Conservation (phyloP, 148 eudicot species). For the Spergularia marina region DNA sequence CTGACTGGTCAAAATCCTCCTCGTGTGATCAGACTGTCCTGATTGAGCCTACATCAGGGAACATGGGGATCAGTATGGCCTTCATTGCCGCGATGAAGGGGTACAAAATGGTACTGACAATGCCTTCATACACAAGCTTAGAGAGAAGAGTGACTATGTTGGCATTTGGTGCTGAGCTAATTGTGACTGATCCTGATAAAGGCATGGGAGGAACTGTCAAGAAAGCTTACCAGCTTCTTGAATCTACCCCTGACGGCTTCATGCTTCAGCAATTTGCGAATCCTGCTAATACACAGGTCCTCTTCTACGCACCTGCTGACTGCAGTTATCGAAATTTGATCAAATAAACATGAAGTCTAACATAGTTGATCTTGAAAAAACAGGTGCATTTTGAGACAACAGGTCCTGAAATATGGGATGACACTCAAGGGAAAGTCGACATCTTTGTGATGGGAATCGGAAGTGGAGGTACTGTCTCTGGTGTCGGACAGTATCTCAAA, state of each 20-base stretch:
- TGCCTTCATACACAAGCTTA: conserved; percentile 96
- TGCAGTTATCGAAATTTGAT: not conserved
- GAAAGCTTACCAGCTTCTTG: conserved; percentile 79
- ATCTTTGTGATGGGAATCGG: conserved; percentile 98
- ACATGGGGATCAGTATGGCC: conserved; percentile 99
- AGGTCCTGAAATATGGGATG: conserved; percentile 99
- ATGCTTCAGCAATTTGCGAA: conserved; percentile 93
- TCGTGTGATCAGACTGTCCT: conserved; percentile 57
- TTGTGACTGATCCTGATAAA: conserved; percentile 83
- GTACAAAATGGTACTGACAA: conserved; percentile 84
- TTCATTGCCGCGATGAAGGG: conserved; percentile 96
- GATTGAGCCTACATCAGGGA: conserved; percentile 98
- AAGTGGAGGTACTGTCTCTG: conserved; percentile 95
- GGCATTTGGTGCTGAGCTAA: conserved; percentile 86
- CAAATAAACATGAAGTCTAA: not conserved
- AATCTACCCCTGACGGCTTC: conserved; percentile 62
- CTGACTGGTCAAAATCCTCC: not conserved
- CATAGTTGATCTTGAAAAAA: not conserved
- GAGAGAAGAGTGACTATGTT: conserved; percentile 89
- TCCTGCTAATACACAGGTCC: conserved; percentile 81
- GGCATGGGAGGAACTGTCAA: conserved; percentile 97
- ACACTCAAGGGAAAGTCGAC: conserved; percentile 82
- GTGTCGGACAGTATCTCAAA: conserved; percentile 89
- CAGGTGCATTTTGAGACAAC: conserved; percentile 96
- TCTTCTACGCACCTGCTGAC: not conserved